Evolutionary conservation across 345 rosid genomes (phyloP), one percentile per base, ranked within the genome.

Genomic region (Euphorbia peplus): DNA sequence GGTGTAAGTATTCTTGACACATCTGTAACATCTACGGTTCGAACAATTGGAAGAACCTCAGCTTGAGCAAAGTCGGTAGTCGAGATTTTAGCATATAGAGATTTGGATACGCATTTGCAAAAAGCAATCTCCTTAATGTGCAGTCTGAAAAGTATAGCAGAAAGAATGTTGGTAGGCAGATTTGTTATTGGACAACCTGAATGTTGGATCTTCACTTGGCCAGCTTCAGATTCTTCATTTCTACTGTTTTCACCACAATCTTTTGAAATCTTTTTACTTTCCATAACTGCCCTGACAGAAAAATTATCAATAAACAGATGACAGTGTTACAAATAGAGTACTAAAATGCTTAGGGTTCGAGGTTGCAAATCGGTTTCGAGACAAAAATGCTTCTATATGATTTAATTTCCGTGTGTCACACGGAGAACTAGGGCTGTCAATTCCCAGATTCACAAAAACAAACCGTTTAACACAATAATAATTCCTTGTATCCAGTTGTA

Each of bases 31-130:
- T 60, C 60, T 6, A 15, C 1, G 9, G 60, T 61, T 46, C 79
- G 46, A 37, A 71, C 7, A 9, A 41, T 54, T 0, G 62, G 75
- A 65, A 60, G 66, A 8, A 67, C 69, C 29, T 71, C 69, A n/a
- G 16, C 5, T 25, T 67, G 55, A 14, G 58, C 28, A 55, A 8
- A 48, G 12, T 60, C 37, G 32, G 73, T 54, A 32, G 55, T 44
- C 4, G 69, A 69, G 21, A 72, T 66, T 18, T 59, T 15, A 22
- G n/a, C 24, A 63, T 32, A 13, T 67, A 56, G 66, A 54, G 58
- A 39, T 60, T 66, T 51, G 28, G 68, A 75, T 10, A 70, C 70
- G 44, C 79, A 66, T 69, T 67, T 75, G 60, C 68, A 70, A 28
- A 42, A 5, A 5, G 44, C 29, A 12, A 77, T 57, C 8, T 47